phyloP scores from a whole-genome alignment of 2,329 filamentous ascomycete genomes.

The Penicillium palitans region DNA sequence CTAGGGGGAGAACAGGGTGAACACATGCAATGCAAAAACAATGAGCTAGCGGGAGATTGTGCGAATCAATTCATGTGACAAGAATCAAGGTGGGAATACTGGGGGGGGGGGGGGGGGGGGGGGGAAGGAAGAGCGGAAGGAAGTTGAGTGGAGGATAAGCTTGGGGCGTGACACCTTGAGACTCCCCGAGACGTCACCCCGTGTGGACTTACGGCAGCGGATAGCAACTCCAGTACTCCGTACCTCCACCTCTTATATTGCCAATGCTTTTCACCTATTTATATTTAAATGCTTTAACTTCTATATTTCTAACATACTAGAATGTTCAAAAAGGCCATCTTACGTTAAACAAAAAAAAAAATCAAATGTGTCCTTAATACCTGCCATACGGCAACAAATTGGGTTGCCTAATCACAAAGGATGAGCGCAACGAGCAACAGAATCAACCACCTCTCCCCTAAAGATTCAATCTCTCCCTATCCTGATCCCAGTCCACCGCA shows the following conservation, averaged over 20 bases:
- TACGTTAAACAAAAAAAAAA: neutral
- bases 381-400: neutral
- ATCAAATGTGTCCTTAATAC: neutral
- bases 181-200: slow-evolving; percentile 23
- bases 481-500: neutral
- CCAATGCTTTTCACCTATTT: neutral
- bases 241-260: neutral
- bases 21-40: slow-evolving; percentile 25
- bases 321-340: neutral
- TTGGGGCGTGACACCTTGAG: slow-evolving; percentile 19
- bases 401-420: neutral
- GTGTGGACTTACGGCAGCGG: slow-evolving; percentile 6
- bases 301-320: neutral
- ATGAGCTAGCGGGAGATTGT: slow-evolving; percentile 11
- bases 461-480: slow-evolving; percentile 1
- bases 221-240: slow-evolving; percentile 5
- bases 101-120: neutral
- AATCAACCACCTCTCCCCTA: neutral
- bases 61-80: slow-evolving; percentile 13
- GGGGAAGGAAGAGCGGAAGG: slow-evolving; percentile 11
- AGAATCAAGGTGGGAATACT: slow-evolving; percentile 2
- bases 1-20: slow-evolving; percentile 26
- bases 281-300: neutral
- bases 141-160: slow-evolving; percentile 28
- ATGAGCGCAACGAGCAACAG: neutral